phyloP scores from a whole-genome alignment of 306 rosid species.

The barrel medic (Medicago truncatula) region DNA sequence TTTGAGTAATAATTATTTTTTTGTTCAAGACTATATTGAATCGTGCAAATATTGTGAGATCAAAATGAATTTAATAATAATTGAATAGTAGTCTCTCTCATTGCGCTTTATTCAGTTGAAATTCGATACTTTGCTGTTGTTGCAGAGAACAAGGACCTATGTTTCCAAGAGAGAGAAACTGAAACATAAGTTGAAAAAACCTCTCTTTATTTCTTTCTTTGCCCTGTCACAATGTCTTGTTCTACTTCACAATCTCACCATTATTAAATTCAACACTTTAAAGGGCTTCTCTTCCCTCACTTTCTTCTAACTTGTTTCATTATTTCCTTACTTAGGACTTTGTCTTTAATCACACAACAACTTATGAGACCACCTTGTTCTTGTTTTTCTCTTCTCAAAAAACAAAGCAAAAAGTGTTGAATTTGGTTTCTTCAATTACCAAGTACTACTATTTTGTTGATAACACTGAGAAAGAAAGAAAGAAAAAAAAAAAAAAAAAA shows the following conservation, averaged over 20 bases:
- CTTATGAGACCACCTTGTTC: slow-evolving; percentile 42
- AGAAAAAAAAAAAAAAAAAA: no score
- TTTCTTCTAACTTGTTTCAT: slow-evolving; percentile 37
- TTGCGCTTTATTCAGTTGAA: slow-evolving; percentile 82
- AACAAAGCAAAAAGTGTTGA: background rate
- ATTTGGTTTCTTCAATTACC: slow-evolving; percentile 12
- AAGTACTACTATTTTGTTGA: slow-evolving; percentile 32
- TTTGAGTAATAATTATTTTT: no score
- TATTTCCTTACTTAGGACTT: background rate
- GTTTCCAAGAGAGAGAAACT: slow-evolving; percentile 67
- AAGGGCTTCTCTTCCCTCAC: slow-evolving; percentile 45
- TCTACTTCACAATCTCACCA: slow-evolving; percentile 74
- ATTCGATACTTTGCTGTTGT: slow-evolving; percentile 75
- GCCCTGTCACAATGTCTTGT: slow-evolving; percentile 75
- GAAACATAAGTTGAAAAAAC: background rate
- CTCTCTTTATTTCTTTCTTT: slow-evolving; percentile 42
- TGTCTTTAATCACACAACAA: background rate
- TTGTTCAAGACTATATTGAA: no score
- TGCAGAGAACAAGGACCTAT: slow-evolving; percentile 83
- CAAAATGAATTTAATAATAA: no score
- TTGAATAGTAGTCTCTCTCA: no score
- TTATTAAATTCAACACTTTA: slow-evolving; percentile 42
- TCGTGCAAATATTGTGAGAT: no score
- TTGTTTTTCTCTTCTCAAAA: slow-evolving; percentile 32
- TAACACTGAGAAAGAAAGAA: slow-evolving; percentile 17